Evolutionary conservation across 2,329 filamentous ascomycete species (phyloP).

Genomic region (Simplicillium sp.): DNA sequence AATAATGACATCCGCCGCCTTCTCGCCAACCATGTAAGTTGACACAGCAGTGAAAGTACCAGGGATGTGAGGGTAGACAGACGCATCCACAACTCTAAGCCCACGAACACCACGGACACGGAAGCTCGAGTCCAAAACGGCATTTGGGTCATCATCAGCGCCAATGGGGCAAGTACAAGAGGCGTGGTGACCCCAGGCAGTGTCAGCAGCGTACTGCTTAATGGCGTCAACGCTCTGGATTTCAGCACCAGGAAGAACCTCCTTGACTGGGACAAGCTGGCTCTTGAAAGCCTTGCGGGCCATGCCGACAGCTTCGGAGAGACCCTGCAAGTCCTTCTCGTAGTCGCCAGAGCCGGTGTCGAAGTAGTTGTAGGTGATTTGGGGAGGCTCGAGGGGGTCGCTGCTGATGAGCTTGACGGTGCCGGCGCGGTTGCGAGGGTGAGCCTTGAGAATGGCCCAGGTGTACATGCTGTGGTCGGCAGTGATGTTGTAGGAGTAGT

Average conservation of each 20-base stretch:
- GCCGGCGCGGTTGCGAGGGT: conserved; percentile 53
- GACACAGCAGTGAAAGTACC: conserved; percentile 22
- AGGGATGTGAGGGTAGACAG: conserved; percentile 28
- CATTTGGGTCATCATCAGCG: conserved; percentile 18
- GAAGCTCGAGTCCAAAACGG: conserved; percentile 39
- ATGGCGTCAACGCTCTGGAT: conserved; percentile 10
- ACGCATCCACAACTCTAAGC: conserved; percentile 35
- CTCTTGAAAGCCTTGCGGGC: conserved; percentile 30
- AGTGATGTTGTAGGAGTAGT: conserved; percentile 36
- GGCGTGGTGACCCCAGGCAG: conserved; percentile 23
- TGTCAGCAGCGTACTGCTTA: conserved; percentile 17
- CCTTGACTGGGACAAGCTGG: conserved; percentile 12
- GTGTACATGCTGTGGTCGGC: conserved; percentile 30
- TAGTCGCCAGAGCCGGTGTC: conserved; percentile 37
- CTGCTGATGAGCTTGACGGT: conserved; percentile 50
- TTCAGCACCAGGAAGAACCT: conserved; percentile 11
- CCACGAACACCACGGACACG: conserved; percentile 35
- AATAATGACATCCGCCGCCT: conserved; percentile 20
- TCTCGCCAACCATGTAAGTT: conserved; percentile 22
- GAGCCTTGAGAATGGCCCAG: conserved; percentile 44
- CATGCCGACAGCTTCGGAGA: conserved; percentile 45
- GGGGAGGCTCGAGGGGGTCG: conserved; percentile 54
- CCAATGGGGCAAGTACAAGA: conserved; percentile 23
- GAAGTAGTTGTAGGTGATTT: conserved; percentile 55
- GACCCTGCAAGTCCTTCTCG: conserved; percentile 38